Evolutionary conservation across 345 rosid genomes (phyloP).

Genomic region (Linum usitatissimum): DNA sequence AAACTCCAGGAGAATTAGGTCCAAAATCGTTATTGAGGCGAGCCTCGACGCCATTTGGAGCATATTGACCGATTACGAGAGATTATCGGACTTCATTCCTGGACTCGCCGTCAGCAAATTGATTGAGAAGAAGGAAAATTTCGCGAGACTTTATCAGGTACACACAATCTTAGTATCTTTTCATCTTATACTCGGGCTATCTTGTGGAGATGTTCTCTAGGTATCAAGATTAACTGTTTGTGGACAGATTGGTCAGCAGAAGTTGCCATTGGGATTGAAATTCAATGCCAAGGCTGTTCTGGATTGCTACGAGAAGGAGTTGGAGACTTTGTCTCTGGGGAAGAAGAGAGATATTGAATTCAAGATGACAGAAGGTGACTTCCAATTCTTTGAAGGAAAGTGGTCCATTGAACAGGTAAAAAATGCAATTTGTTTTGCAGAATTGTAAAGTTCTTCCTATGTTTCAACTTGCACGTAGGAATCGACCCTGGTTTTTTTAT

Average conservation of each 20-base stretch:
- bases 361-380: slow-evolving; percentile 90
- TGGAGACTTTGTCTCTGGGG: slow-evolving; percentile 43
- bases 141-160: slow-evolving; percentile 75
- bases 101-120: slow-evolving; percentile 71
- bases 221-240: neutral
- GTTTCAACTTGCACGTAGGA: neutral
- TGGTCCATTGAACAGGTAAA: slow-evolving; percentile 89
- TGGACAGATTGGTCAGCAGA: slow-evolving; percentile 71
- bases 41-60: slow-evolving; percentile 65
- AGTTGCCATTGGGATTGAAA: slow-evolving; percentile 64
- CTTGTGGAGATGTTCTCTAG: too few relatives aligned
- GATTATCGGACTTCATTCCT: slow-evolving; percentile 63
- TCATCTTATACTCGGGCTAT: too few relatives aligned
- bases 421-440: neutral
- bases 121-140: slow-evolving; percentile 61
- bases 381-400: slow-evolving; percentile 73
- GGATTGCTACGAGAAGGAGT: slow-evolving; percentile 83
- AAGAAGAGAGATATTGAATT: slow-evolving; percentile 75
- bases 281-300: slow-evolving; percentile 76
- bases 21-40: slow-evolving; percentile 58
- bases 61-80: slow-evolving; percentile 72
- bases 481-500: neutral
- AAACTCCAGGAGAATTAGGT: slow-evolving; percentile 58
- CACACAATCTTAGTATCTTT: too few relatives aligned
- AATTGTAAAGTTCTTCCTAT: too few relatives aligned